A percentile compares a stretch with the other conserved stretches of the same genome.
phyloP scores from a whole-genome alignment of 2,329 filamentous ascomycete species.

The Helicocarpus griseus region DNA sequence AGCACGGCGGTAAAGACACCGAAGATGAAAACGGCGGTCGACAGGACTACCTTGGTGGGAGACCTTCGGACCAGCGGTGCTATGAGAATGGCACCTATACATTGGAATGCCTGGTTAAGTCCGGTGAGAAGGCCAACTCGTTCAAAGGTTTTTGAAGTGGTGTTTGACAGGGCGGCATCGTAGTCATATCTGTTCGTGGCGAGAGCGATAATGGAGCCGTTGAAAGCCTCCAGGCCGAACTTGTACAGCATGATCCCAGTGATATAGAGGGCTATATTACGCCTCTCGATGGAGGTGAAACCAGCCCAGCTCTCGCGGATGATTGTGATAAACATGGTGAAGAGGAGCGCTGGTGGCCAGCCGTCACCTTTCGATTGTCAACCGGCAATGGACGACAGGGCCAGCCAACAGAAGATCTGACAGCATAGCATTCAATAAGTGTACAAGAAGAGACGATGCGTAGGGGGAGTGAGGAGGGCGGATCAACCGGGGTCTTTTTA shows the following conservation, averaged over 20 bases:
- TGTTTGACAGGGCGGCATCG: constrained; percentile 25
- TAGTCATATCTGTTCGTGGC: constrained; percentile 43
- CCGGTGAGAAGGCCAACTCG: constrained; percentile 39
- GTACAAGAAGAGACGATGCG: too few species aligned
- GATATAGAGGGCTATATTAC: constrained; percentile 40
- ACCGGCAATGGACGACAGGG: constrained; percentile 7
- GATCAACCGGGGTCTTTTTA: too few species aligned
- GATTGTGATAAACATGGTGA: not conserved
- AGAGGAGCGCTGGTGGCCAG: not conserved
- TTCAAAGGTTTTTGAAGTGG: constrained; percentile 35
- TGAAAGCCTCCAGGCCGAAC: constrained; percentile 43
- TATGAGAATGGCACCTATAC: constrained; percentile 42
- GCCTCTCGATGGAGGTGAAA: constrained; percentile 34
- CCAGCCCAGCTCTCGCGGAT: constrained; percentile 15
- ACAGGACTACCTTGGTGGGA: constrained; percentile 38
- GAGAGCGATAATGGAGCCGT: constrained; percentile 41
- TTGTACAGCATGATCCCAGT: constrained; percentile 45
- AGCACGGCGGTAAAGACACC: constrained; percentile 40
- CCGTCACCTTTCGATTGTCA: not conserved
- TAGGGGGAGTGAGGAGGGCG: too few species aligned
- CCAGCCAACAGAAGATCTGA: too few species aligned
- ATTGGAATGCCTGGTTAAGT: constrained; percentile 43
- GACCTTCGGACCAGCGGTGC: constrained; percentile 42
- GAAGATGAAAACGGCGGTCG: constrained; percentile 37
- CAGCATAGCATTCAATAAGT: too few species aligned